Evolutionary conservation across 2,329 filamentous ascomycete genomes (phyloP), one percentile per base, ranked within the genome.

Genomic region (Fusarium sp.): DNA sequence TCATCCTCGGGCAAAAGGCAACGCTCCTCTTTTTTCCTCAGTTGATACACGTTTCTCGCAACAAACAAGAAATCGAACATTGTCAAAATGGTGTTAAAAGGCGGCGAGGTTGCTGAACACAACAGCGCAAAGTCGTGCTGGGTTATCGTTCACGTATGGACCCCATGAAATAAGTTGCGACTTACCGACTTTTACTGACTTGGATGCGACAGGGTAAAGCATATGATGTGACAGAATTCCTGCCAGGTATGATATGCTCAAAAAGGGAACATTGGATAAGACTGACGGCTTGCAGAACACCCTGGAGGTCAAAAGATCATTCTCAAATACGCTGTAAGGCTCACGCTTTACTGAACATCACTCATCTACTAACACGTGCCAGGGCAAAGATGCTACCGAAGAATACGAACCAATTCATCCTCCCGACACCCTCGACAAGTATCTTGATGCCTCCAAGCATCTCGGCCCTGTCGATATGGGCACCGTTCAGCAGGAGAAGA

Each of bases 241-340:
- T 97, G n/a, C 92, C 93, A 61, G 91, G 91, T 91, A 81, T 60
- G 83, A 80, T 3, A n/a, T 17, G 8, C 26, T 26, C 24, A 60
- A 41, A 8, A 28, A 48, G 10, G 24, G 41, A 32, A 32, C 41
- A n/a, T 52, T 24, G 54, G 32, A 34, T 13, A 17, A 47, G 34
- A 54, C 67, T 74, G 18, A 76, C 54, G 52, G 45, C 17, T 55
- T 22, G 38, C 76, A 91, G 94, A 97, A 82, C 95, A 98, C 80
- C 95, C 95, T 30, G 95, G 95, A 70, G 95, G 94, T 42, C 88
- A 91, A 75, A 96, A 96, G 81, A 97, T 98, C 82, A 98, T 99
- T 79, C 89, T 99, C 74, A 98, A 98, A 85, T 98, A 98, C 84
- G 95, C 95, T 36, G 89, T 89, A 80, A 72, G 87, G 73, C 51